Conservation (phyloP, 2,329 filamentous ascomycete genomes). For the Sporothrix curviconia region DNA sequence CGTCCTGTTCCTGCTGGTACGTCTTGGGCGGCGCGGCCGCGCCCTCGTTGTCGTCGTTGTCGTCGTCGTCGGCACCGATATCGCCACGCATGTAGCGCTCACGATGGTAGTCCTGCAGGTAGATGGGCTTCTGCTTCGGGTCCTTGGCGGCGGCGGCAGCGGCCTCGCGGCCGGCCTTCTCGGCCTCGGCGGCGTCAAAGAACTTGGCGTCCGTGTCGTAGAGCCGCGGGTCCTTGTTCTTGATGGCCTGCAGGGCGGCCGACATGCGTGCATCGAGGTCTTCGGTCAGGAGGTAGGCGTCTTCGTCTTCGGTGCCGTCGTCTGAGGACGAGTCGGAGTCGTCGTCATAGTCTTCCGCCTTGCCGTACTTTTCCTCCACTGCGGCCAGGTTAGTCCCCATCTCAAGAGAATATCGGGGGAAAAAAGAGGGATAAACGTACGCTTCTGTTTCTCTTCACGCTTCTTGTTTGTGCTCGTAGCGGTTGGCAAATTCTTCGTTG, state of each 20-base stretch:
- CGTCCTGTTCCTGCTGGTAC: conserved; percentile 83
- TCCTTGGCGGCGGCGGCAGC: conserved; percentile 38
- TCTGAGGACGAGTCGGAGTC: conserved; percentile 58
- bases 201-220: conserved; percentile 78
- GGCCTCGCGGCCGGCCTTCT: conserved; percentile 26
- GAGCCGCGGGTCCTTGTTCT: conserved; percentile 81
- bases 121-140: conserved; percentile 74
- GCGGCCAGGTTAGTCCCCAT: conserved; percentile 19
- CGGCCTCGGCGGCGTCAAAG: conserved; percentile 58
- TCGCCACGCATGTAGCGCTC: conserved; percentile 74
- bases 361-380: conserved; percentile 83
- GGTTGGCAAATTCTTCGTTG: conserved; percentile 80
- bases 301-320: conserved; percentile 83
- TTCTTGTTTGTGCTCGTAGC: conserved; percentile 98
- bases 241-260: conserved; percentile 79
- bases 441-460: conserved; percentile 71
- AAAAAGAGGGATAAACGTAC: conserved; percentile 37
- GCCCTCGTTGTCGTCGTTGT: conserved; percentile 38
- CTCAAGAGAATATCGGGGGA: no score
- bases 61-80: conserved; percentile 52
- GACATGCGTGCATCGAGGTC: conserved; percentile 81
- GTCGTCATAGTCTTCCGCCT: conserved; percentile 37
- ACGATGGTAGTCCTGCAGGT: conserved; percentile 82
- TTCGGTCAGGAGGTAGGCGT: conserved; percentile 78
- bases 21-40: conserved; percentile 44